A percentile compares a stretch with the other conserved stretches of the same genome.
Evolutionary conservation across 139 green algal genomes (phyloP).

Genomic region (Dunaliella sp.): DNA sequence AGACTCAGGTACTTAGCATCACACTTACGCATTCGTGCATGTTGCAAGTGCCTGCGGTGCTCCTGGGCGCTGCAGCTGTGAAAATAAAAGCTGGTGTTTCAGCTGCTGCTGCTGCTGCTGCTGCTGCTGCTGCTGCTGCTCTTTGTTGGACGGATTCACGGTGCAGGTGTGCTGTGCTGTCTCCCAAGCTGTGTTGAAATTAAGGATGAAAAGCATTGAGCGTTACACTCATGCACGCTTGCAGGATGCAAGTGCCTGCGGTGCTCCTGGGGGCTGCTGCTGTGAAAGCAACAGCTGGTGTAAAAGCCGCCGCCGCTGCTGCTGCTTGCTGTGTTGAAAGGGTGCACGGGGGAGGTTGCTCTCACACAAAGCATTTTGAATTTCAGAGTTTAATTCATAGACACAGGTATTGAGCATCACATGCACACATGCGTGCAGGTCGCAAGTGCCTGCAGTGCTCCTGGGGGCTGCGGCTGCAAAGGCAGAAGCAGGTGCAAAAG

Average conservation of each 20-base stretch:
- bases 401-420: neutral
- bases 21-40: neutral
- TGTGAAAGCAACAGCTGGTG: neutral
- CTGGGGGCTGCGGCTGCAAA: neutral
- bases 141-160: too few relatives aligned
- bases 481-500: neutral
- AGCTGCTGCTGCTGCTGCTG: neutral
- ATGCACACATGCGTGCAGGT: neutral
- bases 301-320: neutral
- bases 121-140: too few relatives aligned
- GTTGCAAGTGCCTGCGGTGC: neutral
- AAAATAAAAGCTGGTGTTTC: neutral
- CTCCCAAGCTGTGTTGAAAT: too few relatives aligned
- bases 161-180: too few relatives aligned
- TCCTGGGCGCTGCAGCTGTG: neutral
- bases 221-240: neutral
- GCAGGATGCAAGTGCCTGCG: neutral
- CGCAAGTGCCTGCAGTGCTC: slow-evolving; percentile 11
- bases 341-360: neutral
- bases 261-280: neutral
- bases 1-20: too few relatives aligned
- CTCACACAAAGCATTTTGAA: neutral
- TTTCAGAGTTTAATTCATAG: too few relatives aligned
- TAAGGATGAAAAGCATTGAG: neutral
- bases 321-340: neutral